A percentile compares a stretch with the other conserved stretches of the same genome.
Conservation (phyloP, 2,329 filamentous ascomycete genomes). For the Pseudogymnoascus sp. region DNA sequence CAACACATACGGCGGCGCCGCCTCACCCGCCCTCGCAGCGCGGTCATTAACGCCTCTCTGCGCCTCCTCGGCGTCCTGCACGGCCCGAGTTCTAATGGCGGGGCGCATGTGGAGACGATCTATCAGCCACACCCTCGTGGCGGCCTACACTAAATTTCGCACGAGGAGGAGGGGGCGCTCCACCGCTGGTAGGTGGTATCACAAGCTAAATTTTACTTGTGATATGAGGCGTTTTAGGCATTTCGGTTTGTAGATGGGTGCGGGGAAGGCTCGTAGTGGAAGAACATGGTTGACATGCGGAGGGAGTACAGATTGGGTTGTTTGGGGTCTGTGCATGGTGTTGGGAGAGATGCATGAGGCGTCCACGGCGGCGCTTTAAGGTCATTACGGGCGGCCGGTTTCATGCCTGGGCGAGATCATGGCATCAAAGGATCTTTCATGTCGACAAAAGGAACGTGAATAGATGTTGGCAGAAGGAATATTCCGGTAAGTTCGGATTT, state of each 20-base stretch:
- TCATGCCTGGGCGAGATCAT: neutral
- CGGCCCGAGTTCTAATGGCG: conserved; percentile 50
- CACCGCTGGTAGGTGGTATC: neutral
- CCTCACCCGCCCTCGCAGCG: conserved; percentile 51
- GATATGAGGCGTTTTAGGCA: neutral
- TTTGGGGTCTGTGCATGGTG: neutral
- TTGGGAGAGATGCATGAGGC: neutral
- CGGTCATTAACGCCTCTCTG: conserved; percentile 56
- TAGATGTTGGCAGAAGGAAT: neutral
- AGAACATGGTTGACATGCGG: neutral
- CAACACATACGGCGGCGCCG: conserved; percentile 59
- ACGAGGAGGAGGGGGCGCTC: neutral
- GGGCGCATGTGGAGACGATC: conserved; percentile 35
- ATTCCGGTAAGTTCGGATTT: neutral
- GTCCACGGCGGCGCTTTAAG: neutral
- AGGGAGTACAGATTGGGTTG: neutral
- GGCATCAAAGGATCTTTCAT: neutral
- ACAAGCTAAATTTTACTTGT: neutral
- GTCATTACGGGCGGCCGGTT: neutral
- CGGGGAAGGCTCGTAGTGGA: neutral
- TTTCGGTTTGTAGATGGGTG: neutral
- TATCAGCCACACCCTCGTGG: neutral
- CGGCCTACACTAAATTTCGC: neutral
- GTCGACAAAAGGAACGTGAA: neutral
- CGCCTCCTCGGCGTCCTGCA: conserved; percentile 66